phyloP scores from a whole-genome alignment of 768 basidiomycete species.

The Phanerochaete carnosa region DNA sequence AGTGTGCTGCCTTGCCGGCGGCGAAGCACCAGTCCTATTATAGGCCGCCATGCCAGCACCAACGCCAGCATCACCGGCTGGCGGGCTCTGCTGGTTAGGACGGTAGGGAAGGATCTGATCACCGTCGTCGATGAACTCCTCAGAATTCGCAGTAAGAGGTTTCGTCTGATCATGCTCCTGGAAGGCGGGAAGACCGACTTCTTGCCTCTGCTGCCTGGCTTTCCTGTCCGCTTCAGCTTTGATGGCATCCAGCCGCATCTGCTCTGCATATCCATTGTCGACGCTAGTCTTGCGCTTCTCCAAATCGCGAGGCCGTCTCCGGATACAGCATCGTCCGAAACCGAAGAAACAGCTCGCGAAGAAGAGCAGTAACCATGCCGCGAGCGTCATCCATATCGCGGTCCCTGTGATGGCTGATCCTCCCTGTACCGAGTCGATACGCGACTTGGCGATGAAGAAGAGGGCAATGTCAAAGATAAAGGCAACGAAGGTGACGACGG shows the following conservation, averaged over 20 bases:
- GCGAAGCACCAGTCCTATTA: conserved; percentile 21
- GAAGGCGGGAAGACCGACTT: conserved; percentile 74
- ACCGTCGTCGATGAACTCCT: conserved; percentile 53
- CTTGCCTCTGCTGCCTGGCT: conserved; percentile 54
- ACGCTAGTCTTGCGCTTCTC: conserved; percentile 24
- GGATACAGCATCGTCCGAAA: conserved; percentile 82
- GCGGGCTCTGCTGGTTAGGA: conserved; percentile 3
- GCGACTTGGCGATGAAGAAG: conserved; percentile 85
- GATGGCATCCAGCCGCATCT: conserved; percentile 77
- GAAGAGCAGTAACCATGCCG: conserved; percentile 82
- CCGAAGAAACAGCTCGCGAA: conserved; percentile 89
- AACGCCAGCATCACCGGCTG: conserved; percentile 19
- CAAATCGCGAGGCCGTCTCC: conserved; percentile 38
- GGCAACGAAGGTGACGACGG: conserved; percentile 73
- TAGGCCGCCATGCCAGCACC: conserved; percentile 22
- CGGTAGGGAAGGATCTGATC: conserved; percentile 19
- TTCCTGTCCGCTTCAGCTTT: conserved; percentile 86
- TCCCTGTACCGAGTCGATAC: conserved; percentile 71
- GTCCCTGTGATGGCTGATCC: conserved; percentile 82
- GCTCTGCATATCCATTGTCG: conserved; percentile 47
- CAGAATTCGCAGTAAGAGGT: conserved; percentile 63
- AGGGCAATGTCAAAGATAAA: conserved; percentile 92
- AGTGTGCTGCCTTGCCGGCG: conserved; percentile 29
- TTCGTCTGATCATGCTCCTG: conserved; percentile 57
- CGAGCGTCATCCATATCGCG: conserved; percentile 89